phyloP scores from a whole-genome alignment of 768 basidiomycete species.

The Xerocomellus intermedius region DNA sequence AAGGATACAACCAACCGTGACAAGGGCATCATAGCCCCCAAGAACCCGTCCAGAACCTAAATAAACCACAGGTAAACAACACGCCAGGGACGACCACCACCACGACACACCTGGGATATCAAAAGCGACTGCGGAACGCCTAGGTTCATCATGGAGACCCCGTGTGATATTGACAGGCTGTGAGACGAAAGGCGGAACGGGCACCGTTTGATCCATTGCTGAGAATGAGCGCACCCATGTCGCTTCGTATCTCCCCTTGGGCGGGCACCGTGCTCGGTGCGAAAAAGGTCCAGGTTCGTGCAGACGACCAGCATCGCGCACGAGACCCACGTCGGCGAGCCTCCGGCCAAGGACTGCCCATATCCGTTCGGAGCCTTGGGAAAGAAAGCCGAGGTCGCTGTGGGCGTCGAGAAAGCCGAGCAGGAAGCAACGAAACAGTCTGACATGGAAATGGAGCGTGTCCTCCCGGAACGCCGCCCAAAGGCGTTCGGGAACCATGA shows the following conservation, averaged over 20 bases:
- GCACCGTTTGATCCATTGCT: background rate
- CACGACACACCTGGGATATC: slow-evolving; percentile 1
- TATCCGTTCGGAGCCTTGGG: background rate
- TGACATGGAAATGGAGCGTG: slow-evolving; percentile 9
- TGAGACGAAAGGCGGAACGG: background rate
- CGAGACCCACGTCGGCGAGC: background rate
- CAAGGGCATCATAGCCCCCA: background rate
- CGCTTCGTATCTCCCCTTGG: slow-evolving; percentile 8
- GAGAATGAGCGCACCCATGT: background rate
- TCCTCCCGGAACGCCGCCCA: slow-evolving; percentile 9
- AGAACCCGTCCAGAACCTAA: background rate
- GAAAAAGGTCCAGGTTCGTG: background rate
- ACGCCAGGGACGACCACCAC: background rate
- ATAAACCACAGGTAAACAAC: background rate
- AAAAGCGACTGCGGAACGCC: background rate
- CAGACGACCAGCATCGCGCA: background rate
- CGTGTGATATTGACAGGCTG: background rate
- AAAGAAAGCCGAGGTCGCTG: background rate
- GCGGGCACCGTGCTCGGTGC: slow-evolving; percentile 6
- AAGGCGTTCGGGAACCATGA: background rate
- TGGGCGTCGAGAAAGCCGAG: background rate
- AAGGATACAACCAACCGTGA: background rate
- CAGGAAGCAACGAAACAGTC: slow-evolving; percentile 14
- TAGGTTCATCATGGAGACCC: background rate
- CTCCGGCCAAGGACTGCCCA: background rate